Conservation (phyloP, 345 rosid species). For the Diplotaxis tenuifolia region DNA sequence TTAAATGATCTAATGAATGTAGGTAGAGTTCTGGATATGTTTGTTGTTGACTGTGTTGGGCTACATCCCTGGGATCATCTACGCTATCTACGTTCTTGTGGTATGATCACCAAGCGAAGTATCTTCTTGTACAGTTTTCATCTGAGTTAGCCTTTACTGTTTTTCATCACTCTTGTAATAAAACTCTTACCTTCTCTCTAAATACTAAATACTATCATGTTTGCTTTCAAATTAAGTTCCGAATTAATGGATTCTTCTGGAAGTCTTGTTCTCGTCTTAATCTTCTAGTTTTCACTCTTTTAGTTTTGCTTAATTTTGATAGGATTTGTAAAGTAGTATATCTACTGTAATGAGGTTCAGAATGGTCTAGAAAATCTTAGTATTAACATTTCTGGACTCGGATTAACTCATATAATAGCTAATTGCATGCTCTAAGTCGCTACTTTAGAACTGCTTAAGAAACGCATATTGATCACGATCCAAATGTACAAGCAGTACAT, state of each 20-base stretch:
- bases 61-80: constrained; percentile 83
- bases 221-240: too few species aligned
- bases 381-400: background rate
- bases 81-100: constrained; percentile 77
- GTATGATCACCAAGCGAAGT: constrained; percentile 31
- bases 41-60: constrained; percentile 73
- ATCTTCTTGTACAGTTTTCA: constrained; percentile 28
- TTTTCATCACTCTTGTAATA: constrained; percentile 18
- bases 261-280: too few species aligned
- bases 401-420: background rate
- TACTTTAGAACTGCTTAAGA: too few species aligned
- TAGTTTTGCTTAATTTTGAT: background rate
- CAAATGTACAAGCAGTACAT: too few species aligned
- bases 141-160: constrained; percentile 5
- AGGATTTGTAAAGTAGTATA: background rate
- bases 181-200: background rate
- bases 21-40: constrained; percentile 91
- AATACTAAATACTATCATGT: constrained; percentile 4
- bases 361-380: background rate
- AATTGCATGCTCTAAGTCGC: background rate
- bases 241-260: too few species aligned
- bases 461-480: too few species aligned
- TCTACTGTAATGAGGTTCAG: background rate
- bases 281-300: too few species aligned
- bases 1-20: constrained; percentile 23